Evolutionary conservation across 2,329 filamentous ascomycete genomes (phyloP), one percentile per base, ranked within the genome.

Genomic region (Aurifilum marmelostoma): DNA sequence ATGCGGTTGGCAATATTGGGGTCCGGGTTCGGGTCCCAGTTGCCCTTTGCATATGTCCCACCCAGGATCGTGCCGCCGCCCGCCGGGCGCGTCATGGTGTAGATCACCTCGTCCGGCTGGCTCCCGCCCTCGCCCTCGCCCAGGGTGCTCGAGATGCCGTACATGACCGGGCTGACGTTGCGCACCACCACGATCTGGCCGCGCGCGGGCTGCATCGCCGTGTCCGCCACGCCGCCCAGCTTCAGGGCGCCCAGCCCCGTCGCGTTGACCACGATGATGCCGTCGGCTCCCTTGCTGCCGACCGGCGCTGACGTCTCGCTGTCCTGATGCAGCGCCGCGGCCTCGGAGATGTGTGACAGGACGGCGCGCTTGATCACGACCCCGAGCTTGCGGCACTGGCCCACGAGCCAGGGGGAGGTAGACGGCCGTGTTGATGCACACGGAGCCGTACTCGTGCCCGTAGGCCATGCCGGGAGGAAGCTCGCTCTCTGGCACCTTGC

Each of bases 341-440:
- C 93, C 56, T 97, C 91, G 0, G 83, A 80, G 69, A 98, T 87
- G 77, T 97, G 92, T n/a, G 81, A 79, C 61, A 94, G 79, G 1
- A 85, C 78, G 2, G 81, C 88, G 27, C 92, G 87, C 74, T 87
- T 86, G 75, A 95, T 82, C 0, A 88, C 82, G 8, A 92, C 91
- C 37, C 93, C 92, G 68, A 89, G 87, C 74, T 88, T 89, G 37
- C 92, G 84, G 77, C 93, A 97, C 80, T 96, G 90, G 0, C 92
- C 91, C 0, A 92, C 83, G 0, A 98, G 89, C 88, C 92, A 97
- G 4, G 92, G n/a, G 89, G 2, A 97, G 88, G 80, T 97, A 98
- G 69, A 97, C 81, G 56, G 92, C 88, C 0, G 92, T 92, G 81
- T 98, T 97, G 78, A 97, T 95, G 80, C 94, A 97, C 54, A 97